A percentile compares a stretch with the other conserved stretches of the same genome.
These are phyloP conservation scores for Penium margaritaceum DNA, from an alignment of 139 green algal genomes.

Conservation along the genomic window DNA sequence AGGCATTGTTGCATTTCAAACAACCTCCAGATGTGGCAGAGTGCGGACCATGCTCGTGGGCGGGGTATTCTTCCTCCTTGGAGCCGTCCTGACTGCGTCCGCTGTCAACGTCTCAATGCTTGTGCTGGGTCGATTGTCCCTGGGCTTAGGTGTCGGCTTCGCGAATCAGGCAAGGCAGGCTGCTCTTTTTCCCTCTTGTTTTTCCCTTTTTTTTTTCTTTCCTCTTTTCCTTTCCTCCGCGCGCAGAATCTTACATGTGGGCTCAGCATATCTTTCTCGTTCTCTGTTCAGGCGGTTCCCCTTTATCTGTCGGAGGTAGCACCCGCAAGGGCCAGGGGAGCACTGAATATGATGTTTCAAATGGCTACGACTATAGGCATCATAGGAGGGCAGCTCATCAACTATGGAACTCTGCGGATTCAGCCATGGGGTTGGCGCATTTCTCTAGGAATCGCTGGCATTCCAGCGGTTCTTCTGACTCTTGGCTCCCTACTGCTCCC, in stretches of 20 bases:
- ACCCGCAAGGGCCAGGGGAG: conserved; percentile 35
- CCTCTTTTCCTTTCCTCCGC: background rate
- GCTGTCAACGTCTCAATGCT: conserved; percentile 62
- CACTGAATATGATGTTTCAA: conserved; percentile 57
- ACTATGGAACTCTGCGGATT: conserved; percentile 57
- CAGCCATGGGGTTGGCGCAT: conserved; percentile 55
- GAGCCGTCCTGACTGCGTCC: conserved; percentile 50
- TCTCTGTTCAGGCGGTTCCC: conserved; percentile 25
- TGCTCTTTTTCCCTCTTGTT: background rate
- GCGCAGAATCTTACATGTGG: background rate
- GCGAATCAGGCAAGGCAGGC: conserved; percentile 45
- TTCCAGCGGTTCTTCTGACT: conserved; percentile 54
- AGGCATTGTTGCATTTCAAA: conserved; percentile 34
- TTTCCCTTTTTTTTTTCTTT: background rate
- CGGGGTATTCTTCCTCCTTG: conserved; percentile 54
- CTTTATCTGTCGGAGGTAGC: conserved; percentile 50
- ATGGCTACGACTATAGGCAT: conserved; percentile 61
- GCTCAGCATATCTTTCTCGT: background rate
- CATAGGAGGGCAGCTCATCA: conserved; percentile 58
- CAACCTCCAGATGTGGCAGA: conserved; percentile 47
- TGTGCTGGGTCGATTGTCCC: conserved; percentile 60
- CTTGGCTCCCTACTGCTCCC: conserved; percentile 60
- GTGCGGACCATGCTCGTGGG: conserved; percentile 54
- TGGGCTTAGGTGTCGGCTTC: conserved; percentile 70
- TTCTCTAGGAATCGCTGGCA: conserved; percentile 49